Conservation (phyloP, 2,329 filamentous ascomycete species). For the Aspergillus jensenii region DNA sequence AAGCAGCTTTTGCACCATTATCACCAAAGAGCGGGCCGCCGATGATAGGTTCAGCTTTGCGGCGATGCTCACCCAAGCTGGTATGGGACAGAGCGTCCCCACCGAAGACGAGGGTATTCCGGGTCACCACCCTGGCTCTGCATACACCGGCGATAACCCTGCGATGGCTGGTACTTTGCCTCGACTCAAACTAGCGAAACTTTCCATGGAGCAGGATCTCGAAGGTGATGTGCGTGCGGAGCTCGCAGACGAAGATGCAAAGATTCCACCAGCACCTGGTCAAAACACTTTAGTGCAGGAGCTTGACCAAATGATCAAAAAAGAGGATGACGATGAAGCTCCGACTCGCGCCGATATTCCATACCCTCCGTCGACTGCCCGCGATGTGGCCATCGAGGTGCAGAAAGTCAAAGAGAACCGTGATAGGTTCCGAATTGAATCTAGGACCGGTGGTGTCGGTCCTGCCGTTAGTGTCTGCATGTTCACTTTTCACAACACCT, state of each 20-base stretch:
- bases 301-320: constrained; percentile 84
- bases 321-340: constrained; percentile 82
- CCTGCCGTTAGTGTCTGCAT: constrained; percentile 87
- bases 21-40: constrained; percentile 58
- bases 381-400: constrained; percentile 92
- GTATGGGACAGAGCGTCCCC: constrained; percentile 57
- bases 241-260: constrained; percentile 79
- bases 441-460: constrained; percentile 77
- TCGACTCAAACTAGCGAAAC: constrained; percentile 72
- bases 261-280: constrained; percentile 69
- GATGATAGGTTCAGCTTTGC: constrained; percentile 61
- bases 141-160: constrained; percentile 59
- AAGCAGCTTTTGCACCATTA: constrained; percentile 58
- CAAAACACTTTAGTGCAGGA: constrained; percentile 77
- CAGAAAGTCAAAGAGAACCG: constrained; percentile 91
- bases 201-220: constrained; percentile 80
- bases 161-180: constrained; percentile 56
- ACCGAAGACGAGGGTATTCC: constrained; percentile 69
- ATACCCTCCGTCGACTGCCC: constrained; percentile 79
- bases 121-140: constrained; percentile 65
- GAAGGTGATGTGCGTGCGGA: constrained; percentile 84
- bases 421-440: constrained; percentile 85
- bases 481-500: constrained; percentile 98
- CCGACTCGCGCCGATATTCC: constrained; percentile 78
- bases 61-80: constrained; percentile 56